Evolutionary conservation across 1,284 basidiomycete species (phyloP).

Genomic region (Cryptococcus hybrid): DNA sequence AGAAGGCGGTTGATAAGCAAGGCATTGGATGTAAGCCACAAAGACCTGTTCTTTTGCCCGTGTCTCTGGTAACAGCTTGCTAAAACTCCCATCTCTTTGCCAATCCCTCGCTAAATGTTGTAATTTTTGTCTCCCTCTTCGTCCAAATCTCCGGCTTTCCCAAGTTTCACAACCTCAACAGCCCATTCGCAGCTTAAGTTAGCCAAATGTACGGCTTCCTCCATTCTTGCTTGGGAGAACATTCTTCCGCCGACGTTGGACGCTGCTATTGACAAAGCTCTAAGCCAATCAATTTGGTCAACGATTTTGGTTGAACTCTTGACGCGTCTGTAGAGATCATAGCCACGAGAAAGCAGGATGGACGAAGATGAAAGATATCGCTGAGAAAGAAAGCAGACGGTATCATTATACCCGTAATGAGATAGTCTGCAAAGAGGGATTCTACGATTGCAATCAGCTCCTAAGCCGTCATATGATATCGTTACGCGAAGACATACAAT

Average conservation of each 20-base stretch:
- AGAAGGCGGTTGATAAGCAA: conserved; percentile 11
- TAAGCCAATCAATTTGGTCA: conserved; percentile 15
- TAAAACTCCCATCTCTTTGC: conserved; percentile 69
- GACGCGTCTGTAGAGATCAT: neutral
- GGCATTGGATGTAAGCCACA: conserved; percentile 15
- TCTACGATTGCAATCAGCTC: neutral
- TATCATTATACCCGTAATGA: conserved; percentile 29
- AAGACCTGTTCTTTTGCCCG: conserved; percentile 54
- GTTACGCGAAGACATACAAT: conserved; percentile 1
- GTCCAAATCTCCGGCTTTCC: neutral
- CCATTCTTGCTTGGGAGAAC: conserved; percentile 37
- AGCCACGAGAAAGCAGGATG: neutral
- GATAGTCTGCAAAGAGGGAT: conserved; percentile 7
- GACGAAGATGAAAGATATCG: neutral
- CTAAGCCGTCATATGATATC: neutral
- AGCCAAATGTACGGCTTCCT: conserved; percentile 32
- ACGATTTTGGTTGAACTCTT: neutral
- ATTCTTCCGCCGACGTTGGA: conserved; percentile 49
- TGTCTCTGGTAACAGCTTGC: conserved; percentile 70
- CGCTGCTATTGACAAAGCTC: conserved; percentile 37
- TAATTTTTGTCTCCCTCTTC: neutral
- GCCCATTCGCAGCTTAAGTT: conserved; percentile 28
- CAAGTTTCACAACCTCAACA: conserved; percentile 7
- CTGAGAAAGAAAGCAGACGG: conserved; percentile 15
- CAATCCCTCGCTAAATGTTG: conserved; percentile 11